Evolutionary conservation across 2,329 filamentous ascomycete genomes (phyloP).

Genomic region (Phialocephala sp.): DNA sequence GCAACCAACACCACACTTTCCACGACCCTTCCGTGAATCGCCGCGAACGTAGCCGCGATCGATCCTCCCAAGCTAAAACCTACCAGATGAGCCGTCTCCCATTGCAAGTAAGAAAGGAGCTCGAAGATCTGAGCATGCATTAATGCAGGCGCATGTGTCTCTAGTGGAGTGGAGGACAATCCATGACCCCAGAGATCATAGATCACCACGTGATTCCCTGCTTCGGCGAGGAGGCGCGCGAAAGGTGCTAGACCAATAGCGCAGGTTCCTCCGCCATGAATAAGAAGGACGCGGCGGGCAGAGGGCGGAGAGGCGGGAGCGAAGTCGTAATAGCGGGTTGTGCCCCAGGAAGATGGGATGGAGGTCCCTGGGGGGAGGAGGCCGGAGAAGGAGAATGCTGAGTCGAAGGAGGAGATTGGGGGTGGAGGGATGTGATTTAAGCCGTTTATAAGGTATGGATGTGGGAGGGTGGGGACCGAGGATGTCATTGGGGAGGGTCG

Average conservation of each 20-base stretch:
- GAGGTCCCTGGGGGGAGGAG: constrained; percentile 25
- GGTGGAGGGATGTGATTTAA: constrained; percentile 27
- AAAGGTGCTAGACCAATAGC: constrained; percentile 55
- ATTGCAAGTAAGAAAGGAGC: constrained; percentile 48
- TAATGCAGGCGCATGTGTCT: constrained; percentile 47
- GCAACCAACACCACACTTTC: constrained; percentile 50
- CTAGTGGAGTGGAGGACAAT: constrained; percentile 53
- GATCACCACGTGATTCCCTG: constrained; percentile 48
- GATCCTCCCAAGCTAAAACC: constrained; percentile 57
- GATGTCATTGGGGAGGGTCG: background rate
- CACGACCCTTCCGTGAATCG: constrained; percentile 40
- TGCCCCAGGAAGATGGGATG: constrained; percentile 23
- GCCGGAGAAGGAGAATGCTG: constrained; percentile 25
- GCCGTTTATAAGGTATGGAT: constrained; percentile 19
- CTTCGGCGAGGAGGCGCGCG: constrained; percentile 46
- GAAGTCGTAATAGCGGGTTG: constrained; percentile 28
- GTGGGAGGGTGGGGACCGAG: constrained; percentile 19
- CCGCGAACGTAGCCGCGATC: constrained; percentile 47
- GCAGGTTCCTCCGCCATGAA: constrained; percentile 58
- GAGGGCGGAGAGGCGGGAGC: constrained; percentile 9
- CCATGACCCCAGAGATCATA: constrained; percentile 61
- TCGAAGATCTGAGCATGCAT: constrained; percentile 51
- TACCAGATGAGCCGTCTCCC: constrained; percentile 52
- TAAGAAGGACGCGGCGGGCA: constrained; percentile 46
- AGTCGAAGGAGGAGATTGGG: constrained; percentile 21